Conservation (phyloP, 1,284 basidiomycete genomes). For the Bondarzewia mesenterica region DNA sequence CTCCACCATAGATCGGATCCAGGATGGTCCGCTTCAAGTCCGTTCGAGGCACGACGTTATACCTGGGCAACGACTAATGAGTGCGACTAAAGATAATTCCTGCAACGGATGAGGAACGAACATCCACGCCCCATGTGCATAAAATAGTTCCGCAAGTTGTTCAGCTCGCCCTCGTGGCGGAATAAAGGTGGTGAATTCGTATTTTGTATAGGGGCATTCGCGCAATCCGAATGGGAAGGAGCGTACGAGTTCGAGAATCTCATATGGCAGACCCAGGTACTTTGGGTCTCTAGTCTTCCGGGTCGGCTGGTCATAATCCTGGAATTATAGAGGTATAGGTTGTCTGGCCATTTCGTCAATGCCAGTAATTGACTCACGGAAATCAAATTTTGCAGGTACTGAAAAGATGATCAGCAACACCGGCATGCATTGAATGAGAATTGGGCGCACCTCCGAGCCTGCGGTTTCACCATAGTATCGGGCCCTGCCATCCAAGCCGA, state of each 20-base stretch:
- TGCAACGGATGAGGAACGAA: conserved; percentile 20
- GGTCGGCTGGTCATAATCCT: neutral
- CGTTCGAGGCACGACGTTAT: conserved; percentile 29
- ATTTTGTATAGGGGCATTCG: conserved; percentile 28
- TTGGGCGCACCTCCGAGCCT: conserved; percentile 32
- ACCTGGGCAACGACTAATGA: conserved; percentile 23
- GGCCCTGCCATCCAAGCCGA: conserved; percentile 35
- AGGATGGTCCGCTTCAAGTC: conserved; percentile 32
- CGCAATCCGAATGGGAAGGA: conserved; percentile 42
- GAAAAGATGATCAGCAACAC: neutral
- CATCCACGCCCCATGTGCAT: conserved; percentile 39
- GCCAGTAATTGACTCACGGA: conserved; percentile 21
- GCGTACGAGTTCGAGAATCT: conserved; percentile 35
- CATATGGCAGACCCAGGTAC: conserved; percentile 19
- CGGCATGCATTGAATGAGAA: neutral
- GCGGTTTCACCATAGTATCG: conserved; percentile 41
- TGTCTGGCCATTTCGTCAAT: neutral
- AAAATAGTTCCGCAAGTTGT: conserved; percentile 33
- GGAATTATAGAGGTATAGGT: neutral
- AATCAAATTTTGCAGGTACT: conserved; percentile 39
- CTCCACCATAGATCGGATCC: conserved; percentile 31
- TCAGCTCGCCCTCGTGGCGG: conserved; percentile 31
- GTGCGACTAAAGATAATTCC: neutral
- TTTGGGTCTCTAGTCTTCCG: conserved; percentile 7
- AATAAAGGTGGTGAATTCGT: conserved; percentile 30